Conservation (phyloP, 768 basidiomycete species). For the Kwoniella europaea region DNA sequence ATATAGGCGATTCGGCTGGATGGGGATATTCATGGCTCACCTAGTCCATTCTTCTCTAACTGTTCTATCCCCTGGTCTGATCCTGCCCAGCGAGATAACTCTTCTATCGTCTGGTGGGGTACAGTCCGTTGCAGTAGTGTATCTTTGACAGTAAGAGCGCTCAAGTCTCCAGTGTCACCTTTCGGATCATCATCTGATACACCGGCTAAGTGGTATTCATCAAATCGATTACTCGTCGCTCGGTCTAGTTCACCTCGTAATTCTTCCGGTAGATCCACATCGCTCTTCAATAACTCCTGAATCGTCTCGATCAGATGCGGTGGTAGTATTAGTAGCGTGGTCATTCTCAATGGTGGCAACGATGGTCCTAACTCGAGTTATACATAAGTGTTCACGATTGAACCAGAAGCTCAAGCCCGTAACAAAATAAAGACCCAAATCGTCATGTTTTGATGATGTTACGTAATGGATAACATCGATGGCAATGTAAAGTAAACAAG, state of each 20-base stretch:
- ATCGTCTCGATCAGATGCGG: slow-evolving; percentile 40
- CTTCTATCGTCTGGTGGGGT: slow-evolving; percentile 22
- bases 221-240: not conserved
- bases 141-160: not conserved
- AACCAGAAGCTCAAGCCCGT: not conserved
- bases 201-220: no score
- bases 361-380: no score
- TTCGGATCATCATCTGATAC: no score
- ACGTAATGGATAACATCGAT: not conserved
- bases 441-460: not conserved
- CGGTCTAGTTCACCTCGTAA: slow-evolving; percentile 17
- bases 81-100: slow-evolving; percentile 37
- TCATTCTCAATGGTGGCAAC: slow-evolving; percentile 2
- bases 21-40: slow-evolving; percentile 3
- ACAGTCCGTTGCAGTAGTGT: slow-evolving; percentile 25
- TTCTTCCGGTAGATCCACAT: slow-evolving; percentile 34
- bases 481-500: slow-evolving; percentile 10
- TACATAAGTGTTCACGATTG: not conserved
- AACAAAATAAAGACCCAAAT: not conserved
- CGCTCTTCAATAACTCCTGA: slow-evolving; percentile 23
- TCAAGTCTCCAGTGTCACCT: no score
- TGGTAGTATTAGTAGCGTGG: slow-evolving; percentile 31
- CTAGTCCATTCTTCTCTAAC: slow-evolving; percentile 10
- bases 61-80: slow-evolving; percentile 8
- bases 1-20: no score